A percentile compares a stretch with the other conserved stretches of the same genome.
Evolutionary conservation across 768 basidiomycete species (phyloP).

Genomic region (Coprinopsis marcescibilis): DNA sequence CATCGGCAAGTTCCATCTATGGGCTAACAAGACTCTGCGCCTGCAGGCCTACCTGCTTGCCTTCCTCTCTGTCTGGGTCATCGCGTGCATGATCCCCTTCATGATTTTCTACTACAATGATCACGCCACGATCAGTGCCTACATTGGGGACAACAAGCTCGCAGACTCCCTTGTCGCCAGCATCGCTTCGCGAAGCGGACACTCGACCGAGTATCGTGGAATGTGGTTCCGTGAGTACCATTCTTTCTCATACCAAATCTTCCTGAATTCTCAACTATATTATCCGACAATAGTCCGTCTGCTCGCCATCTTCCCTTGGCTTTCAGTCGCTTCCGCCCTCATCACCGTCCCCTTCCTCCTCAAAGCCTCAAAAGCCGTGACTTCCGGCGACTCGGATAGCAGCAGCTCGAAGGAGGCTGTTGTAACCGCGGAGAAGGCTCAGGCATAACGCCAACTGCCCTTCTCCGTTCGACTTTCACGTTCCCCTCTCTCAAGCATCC

Average conservation of each 20-base stretch:
- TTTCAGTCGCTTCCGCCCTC: slow-evolving; percentile 20
- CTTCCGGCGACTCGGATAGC: too few species aligned
- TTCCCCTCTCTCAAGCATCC: too few species aligned
- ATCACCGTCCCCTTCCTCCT: slow-evolving; percentile 20
- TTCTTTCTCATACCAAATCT: slow-evolving; percentile 4
- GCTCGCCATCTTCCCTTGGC: slow-evolving; percentile 49
- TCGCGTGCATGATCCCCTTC: slow-evolving; percentile 44
- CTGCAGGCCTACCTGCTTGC: slow-evolving; percentile 27
- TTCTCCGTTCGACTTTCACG: too few species aligned
- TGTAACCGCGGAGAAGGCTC: too few species aligned
- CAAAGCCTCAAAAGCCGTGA: slow-evolving; percentile 10
- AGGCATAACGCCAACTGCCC: too few species aligned
- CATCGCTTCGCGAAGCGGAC: slow-evolving; percentile 30
- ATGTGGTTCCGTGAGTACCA: slow-evolving; percentile 41
- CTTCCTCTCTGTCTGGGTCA: slow-evolving; percentile 40
- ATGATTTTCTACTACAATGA: slow-evolving; percentile 40
- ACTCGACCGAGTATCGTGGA: slow-evolving; percentile 37
- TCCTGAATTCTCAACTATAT: neutral
- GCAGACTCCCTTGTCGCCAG: slow-evolving; percentile 30
- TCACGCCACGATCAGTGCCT: slow-evolving; percentile 39
- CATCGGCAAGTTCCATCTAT: neutral
- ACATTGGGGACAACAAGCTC: slow-evolving; percentile 30
- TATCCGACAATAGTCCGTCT: slow-evolving; percentile 34
- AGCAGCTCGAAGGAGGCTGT: too few species aligned
- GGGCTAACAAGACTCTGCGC: slow-evolving; percentile 9